Evolutionary conservation across 2,329 filamentous ascomycete genomes (phyloP), one percentile per base, ranked within the genome.

Genomic region (Ophiostoma novo-ulmi): DNA sequence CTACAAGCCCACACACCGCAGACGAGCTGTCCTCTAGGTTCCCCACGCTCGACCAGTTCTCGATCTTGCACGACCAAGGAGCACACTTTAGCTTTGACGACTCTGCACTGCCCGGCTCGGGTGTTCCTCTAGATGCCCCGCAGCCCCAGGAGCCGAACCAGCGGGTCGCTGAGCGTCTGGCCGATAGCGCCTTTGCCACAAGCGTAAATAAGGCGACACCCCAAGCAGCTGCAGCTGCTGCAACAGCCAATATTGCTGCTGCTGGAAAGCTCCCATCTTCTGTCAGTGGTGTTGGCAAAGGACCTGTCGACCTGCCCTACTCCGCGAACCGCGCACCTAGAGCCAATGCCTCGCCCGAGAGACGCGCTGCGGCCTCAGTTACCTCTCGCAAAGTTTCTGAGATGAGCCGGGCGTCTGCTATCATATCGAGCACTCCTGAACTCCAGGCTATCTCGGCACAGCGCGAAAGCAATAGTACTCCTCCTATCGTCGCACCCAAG

Each of bases 41-140:
- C 75, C 95, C 95, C 0, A 94, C 92, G 6, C 83, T 99, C 35
- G 94, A 98, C 76, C 92, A 98, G 75, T 99, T 99, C 77, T 90
- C 94, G 3, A 83, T 99, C 22, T 82, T 97, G 64, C 93, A 97
- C 75, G 93, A 98, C 73, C 87, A 91, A 73, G 91, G 91, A 3
- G 81, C 87, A 72, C 94, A 92, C 72, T 97, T 97, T 75, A 89
- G 94, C 70, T 97, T 97, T 78, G 89, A 92, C 72, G 81, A 83
- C 17, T 78, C 83, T n/a, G 79, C 82, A 7, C 82, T 85, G 1
- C 35, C 71, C 5, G 66, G 35, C 8, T 65, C 39, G n/a, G 41
- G 5, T 22, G 65, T 10, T 61, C 52, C 8, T 14, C 70, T 1
- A 13, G 63, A 10, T 35, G 64, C 5, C 2, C 80, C 81, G 55